Evolutionary conservation across 805 yeast genomes (phyloP), one percentile per base, ranked within the genome.

Genomic region (Allodekkera sacchari): DNA sequence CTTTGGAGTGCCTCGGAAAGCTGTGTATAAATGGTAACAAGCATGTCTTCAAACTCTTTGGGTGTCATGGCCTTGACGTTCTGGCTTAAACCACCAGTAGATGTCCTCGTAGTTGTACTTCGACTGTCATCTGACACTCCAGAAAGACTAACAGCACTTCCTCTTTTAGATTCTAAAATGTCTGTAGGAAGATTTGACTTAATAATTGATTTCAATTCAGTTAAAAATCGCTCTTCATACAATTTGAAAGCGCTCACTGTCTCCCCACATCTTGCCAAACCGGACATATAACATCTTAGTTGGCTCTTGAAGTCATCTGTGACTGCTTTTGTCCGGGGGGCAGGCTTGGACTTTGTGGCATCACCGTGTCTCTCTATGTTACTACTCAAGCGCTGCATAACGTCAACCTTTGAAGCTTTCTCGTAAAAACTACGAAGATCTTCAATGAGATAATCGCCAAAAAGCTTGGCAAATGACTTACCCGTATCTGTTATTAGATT

Each of bases 1-100:
- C 95, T 67, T 39, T 89, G 63, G 17, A 87, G 59, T 13, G 84
- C 76, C 46, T 82, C 94, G 0, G 85, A 73, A 3, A 81, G 62
- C 14, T 72, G 67, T 0, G 83, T 57, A 42, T 71, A 83, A 4
- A 77, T 77, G 18, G 59, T 61, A 2, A 66, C 53, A 26, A 84
- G 52, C 83, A 87, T 79, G 2, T 57, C 61, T 45, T 82, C 84
- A 48, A 87, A 87, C 36, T 84, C 95, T 10, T 59, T 55, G 0
- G 92, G 80, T 0, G 85, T 65, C 66, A 85, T 66, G 3, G 71
- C 68, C 41, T 77, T 74, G 30, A 92, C 69, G 33, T 56, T 63
- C n/a, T 59, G 48, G 19, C 56, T 47, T 21, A 55, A 38, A 11
- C 44, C 33, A 50, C 62, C 33, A 48, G 57, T 10, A 35, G 18